Conservation (phyloP, 2,329 filamentous ascomycete genomes). For the Fusarium sp. region DNA sequence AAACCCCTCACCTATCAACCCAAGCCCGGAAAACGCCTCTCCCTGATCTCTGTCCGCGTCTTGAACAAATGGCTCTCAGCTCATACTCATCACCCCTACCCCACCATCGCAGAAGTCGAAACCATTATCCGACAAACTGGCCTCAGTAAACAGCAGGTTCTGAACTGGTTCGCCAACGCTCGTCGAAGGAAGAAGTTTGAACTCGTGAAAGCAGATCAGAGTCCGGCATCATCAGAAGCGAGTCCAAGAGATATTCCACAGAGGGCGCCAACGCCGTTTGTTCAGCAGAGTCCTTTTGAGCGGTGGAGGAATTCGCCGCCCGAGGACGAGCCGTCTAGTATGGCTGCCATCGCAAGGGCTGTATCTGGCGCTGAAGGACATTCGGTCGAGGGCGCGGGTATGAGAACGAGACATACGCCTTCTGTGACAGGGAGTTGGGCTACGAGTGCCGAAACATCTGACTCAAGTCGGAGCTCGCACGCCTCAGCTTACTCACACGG, state of each 20-base stretch:
- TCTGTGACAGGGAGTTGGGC: conserved; percentile 33
- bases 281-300: conserved; percentile 45
- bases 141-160: conserved; percentile 80
- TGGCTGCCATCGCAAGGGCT: conserved; percentile 47
- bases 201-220: neutral
- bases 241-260: neutral
- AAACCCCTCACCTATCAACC: neutral
- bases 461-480: conserved; percentile 7
- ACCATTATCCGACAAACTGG: conserved; percentile 78
- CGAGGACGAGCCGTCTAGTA: conserved; percentile 47
- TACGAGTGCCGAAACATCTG: neutral
- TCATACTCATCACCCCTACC: conserved; percentile 82
- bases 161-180: conserved; percentile 90
- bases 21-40: conserved; percentile 34
- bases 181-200: conserved; percentile 75
- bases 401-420: neutral
- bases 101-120: conserved; percentile 83
- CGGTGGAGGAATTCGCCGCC: conserved; percentile 50
- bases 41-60: conserved; percentile 23
- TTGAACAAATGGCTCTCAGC: conserved; percentile 72
- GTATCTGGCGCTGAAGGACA: conserved; percentile 10
- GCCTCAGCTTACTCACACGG: no score
- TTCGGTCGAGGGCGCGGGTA: no score
- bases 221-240: neutral
- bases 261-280: conserved; percentile 60